Base-by-base conservation (phyloP, 306 rosid genomes). In the Amphicarpaea edgeworthii region DNA sequence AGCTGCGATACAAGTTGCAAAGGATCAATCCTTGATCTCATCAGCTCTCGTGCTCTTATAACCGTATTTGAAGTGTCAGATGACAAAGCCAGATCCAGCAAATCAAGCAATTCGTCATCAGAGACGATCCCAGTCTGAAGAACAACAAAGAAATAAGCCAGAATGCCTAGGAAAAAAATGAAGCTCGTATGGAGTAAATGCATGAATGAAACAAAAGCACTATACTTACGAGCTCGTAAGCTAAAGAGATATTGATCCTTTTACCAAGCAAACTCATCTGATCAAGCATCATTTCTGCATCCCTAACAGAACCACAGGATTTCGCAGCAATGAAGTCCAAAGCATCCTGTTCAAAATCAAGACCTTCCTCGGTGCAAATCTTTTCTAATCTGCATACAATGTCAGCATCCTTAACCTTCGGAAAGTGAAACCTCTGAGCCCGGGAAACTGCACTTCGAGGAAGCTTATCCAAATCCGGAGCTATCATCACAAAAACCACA, bases 251-350 rank as follows among this genome's bases (percentile, higher is more conserved):
- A n/a, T 89, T 83, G 82, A 93, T 82, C 81, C 43, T 93, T 86
- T 74, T 90, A 19, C 90, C 89, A 21, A 93, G 91, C 82, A 93
- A 90, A 86, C 98, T 90, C 58, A 93, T 85, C 79, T 93, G 98
- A 83, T 93, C 97, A 75, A 93, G 93, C 95, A 90, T 87, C 89
- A 87, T 93, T 86, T 90, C 96, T 12, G 95, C 98, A 83, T 90
- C 98, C 85, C 98, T 89, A 49, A 93, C 84, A 30, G 98, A 93
- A 59, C 98, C 97, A 61, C 80, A 84, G 0, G 95, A 90, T 77
- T 88, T 90, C 41, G 88, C 67, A 60, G 97, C 92, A 70, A 93
- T 81, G 16, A 90, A 87, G 85, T 85, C 84, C 76, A 93, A 79
- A 64, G 93, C 93, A 69, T 46, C 89, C 79, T 79, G 91, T 58